Evolutionary conservation across 2,329 filamentous ascomycete genomes (phyloP).

Genomic region (Neonectria ditissima): DNA sequence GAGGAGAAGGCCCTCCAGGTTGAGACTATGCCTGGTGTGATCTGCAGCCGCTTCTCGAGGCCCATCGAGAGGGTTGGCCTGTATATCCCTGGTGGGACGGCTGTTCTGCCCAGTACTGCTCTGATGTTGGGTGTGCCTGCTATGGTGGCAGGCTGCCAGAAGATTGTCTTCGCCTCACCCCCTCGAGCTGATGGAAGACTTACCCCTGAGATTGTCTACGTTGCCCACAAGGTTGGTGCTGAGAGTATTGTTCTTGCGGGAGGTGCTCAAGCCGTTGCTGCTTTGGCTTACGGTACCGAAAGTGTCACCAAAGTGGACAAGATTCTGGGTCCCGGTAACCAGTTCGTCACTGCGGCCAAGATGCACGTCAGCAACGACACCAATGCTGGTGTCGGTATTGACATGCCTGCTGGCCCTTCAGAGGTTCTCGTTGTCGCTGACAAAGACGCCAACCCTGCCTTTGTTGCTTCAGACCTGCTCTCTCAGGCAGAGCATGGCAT

Average conservation of each 20-base stretch:
- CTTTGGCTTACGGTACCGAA: conserved; percentile 97
- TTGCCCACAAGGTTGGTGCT: conserved; percentile 95
- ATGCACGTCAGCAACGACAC: conserved; percentile 99
- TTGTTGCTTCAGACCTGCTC: conserved; percentile 93
- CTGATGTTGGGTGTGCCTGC: conserved; percentile 98
- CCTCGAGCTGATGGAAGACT: conserved; percentile 89
- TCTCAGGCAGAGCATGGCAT: conserved; percentile 97
- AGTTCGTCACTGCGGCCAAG: conserved; percentile 98
- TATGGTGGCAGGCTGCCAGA: conserved; percentile 96
- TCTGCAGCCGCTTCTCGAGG: conserved; percentile 91
- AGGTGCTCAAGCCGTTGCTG: conserved; percentile 94
- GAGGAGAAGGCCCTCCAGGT: conserved; percentile 85
- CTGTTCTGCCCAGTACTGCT: conserved; percentile 95
- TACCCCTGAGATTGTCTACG: conserved; percentile 97
- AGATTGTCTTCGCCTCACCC: conserved; percentile 92
- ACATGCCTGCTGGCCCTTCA: conserved; percentile 97
- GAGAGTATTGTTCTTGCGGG: conserved; percentile 96
- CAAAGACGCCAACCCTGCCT: conserved; percentile 86
- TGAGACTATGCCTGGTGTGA: conserved; percentile 97
- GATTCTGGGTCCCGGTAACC: conserved; percentile 96
- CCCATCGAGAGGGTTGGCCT: conserved; percentile 96
- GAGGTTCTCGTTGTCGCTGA: conserved; percentile 98
- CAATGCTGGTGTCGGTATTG: conserved; percentile 92
- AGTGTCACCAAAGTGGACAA: conserved; percentile 97
- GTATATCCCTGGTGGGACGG: conserved; percentile 95